These are phyloP conservation scores for Eucalyptus leucophloia DNA, from an alignment of 345 rosid species.

Conservation along the genomic window DNA sequence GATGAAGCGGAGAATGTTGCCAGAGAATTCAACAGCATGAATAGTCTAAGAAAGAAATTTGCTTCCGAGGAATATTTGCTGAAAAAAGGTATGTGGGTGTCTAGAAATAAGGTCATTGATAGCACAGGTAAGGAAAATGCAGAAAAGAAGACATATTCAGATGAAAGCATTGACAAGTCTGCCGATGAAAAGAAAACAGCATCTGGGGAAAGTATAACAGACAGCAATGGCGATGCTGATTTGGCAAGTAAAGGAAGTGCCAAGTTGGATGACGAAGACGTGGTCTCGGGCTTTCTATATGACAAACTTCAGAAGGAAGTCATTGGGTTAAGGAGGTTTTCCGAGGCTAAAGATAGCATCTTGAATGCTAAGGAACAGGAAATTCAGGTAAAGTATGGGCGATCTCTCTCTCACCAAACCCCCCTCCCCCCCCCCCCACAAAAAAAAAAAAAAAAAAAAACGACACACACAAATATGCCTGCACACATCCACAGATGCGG, in stretches of 20 bases:
- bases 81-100: conserved; percentile 37
- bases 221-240: conserved; percentile 8
- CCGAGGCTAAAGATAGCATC: conserved; percentile 46
- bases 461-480: background rate
- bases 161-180: conserved; percentile 1
- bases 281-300: conserved; percentile 80
- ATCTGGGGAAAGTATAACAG: background rate
- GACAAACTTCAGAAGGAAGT: conserved; percentile 90
- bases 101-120: conserved; percentile 39
- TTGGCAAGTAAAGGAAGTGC: conserved; percentile 7
- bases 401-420: background rate
- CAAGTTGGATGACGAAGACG: conserved; percentile 17
- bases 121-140: conserved; percentile 53
- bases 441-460: no score
- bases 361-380: conserved; percentile 62
- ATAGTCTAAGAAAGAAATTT: conserved; percentile 10
- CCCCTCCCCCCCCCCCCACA: no score
- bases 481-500: background rate
- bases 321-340: conserved; percentile 43
- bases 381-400: conserved; percentile 47
- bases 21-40: background rate
- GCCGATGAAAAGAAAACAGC: conserved; percentile 1
- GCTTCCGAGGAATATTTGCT: conserved; percentile 16
- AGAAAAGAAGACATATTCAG: conserved; percentile 17
- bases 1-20: background rate